Percentiles rank a stretch among this genome's conserved stretches.
These are phyloP conservation scores for Graphiopsis chlorocephala DNA, from an alignment of 2,329 filamentous ascomycete genomes.

Conservation along the genomic window DNA sequence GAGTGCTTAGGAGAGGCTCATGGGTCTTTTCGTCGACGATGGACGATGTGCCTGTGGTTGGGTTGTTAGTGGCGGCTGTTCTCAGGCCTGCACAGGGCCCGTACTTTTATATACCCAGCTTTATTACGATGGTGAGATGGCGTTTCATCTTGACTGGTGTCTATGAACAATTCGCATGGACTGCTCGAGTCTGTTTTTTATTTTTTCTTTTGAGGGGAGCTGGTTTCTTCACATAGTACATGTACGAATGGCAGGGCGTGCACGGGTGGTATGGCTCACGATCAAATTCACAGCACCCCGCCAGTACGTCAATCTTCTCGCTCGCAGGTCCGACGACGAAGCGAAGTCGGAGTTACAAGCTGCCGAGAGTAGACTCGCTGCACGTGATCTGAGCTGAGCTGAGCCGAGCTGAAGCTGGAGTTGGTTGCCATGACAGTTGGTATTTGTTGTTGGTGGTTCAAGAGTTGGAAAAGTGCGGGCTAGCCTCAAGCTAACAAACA, in stretches of 20 bases:
- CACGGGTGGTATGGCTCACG: background rate
- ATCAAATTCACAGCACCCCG: conserved; percentile 5
- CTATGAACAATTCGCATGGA: background rate
- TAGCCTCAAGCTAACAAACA: background rate
- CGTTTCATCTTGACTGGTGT: conserved; percentile 58
- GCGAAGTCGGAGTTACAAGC: conserved; percentile 4
- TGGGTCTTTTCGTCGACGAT: conserved; percentile 96
- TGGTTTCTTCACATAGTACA: background rate
- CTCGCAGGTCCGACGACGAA: background rate
- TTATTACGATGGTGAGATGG: conserved; percentile 77
- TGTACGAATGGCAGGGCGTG: too few relatives aligned
- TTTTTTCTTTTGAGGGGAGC: too few relatives aligned
- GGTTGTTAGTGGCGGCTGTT: conserved; percentile 32
- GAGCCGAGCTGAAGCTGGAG: too few relatives aligned
- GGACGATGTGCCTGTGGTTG: conserved; percentile 79
- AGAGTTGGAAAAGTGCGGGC: background rate
- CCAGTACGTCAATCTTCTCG: background rate
- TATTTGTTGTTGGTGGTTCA: too few relatives aligned
- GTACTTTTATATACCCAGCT: conserved; percentile 63
- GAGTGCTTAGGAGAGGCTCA: conserved; percentile 84
- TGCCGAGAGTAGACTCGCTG: background rate
- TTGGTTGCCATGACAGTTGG: background rate
- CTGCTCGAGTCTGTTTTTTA: background rate
- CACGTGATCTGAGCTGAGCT: background rate
- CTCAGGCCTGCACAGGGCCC: background rate